A percentile compares a stretch with the other conserved stretches of the same genome.
phyloP scores from a whole-genome alignment of 2,329 filamentous ascomycete genomes.

The Aspergillus sp. region DNA sequence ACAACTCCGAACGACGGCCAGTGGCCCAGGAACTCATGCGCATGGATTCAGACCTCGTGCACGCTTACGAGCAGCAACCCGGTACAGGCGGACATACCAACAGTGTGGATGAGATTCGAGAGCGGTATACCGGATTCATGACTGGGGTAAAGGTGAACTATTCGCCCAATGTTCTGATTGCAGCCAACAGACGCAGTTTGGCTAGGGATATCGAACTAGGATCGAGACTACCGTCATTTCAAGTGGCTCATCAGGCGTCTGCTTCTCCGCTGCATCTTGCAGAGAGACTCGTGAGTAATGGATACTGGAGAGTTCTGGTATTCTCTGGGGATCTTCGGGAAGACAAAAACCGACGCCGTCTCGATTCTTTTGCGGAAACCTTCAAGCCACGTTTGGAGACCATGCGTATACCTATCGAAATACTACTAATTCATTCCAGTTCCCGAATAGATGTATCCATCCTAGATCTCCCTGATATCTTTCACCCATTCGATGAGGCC shows the following conservation, averaged over 20 bases:
- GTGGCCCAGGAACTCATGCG: slow-evolving; percentile 28
- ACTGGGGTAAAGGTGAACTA: background rate
- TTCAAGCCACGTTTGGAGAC: background rate
- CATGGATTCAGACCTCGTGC: slow-evolving; percentile 4
- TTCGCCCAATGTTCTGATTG: background rate
- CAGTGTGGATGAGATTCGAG: background rate
- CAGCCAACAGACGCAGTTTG: too few relatives aligned
- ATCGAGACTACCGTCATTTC: slow-evolving; percentile 8
- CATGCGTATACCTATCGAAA: background rate
- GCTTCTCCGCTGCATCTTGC: slow-evolving; percentile 2
- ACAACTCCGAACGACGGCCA: slow-evolving; percentile 43
- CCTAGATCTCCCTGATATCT: slow-evolving; percentile 44
- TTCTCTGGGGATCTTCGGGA: slow-evolving; percentile 13
- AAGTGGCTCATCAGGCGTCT: background rate
- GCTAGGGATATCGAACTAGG: slow-evolving; percentile 10
- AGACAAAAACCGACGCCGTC: background rate
- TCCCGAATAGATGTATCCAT: slow-evolving; percentile 45
- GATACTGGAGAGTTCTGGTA: slow-evolving; percentile 13
- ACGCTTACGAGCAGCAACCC: background rate
- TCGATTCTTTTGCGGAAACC: background rate
- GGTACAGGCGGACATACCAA: background rate
- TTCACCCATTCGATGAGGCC: slow-evolving; percentile 42
- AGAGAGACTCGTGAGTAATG: slow-evolving; percentile 9
- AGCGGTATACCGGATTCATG: background rate
- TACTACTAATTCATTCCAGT: slow-evolving; percentile 44